Base-by-base conservation (phyloP, 208 protist genomes). In the Leptomonas pyrrhocoris region DNA sequence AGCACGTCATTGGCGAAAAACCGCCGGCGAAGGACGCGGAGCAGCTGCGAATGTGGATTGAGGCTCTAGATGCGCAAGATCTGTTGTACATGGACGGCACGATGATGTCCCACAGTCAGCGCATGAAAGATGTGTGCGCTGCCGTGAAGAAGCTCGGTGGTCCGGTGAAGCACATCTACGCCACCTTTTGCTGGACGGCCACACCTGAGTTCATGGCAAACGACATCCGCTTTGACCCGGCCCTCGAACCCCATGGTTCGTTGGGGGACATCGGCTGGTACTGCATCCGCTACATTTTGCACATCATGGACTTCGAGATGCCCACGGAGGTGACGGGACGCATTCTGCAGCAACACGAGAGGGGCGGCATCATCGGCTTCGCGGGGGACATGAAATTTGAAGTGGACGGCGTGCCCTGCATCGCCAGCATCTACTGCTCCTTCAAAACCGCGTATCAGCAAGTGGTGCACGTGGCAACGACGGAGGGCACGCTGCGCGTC, bases 61-160 rank as follows among this genome's bases (percentile, higher is more conserved):
- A 87, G 58, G 68, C 72, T 19, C 48, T 92, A 4, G 72, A 80
- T 51, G 45, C 63, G 27, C 77, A 69, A 49, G 49, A 76, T 36
- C 67, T 91, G 27, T 59, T 91, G 15, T 92, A 87, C 73, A 85
- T 92, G 78, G 83, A 92, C 61, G 83, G 80, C 63, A 88, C 83
- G 7, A 83, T 85, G 78, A 40, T 87, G 25, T 84, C 79, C 27
- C 86, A 92, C 72, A 62, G 81, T 27, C 27, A 63, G 30, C 79
- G 74, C 21, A 62, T 89, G 43, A 45, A 73, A 34, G 61, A 74
- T 13, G 63, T 81, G 25, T 60, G 61, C 36, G 77, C 68, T 16
- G 34, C 61, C 8, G 62, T 73, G 48, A 54, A 77, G 51, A 36
- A 64, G 57, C 19, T 81, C 12, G 76, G 79, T 27, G 77, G 74